Percentiles rank a stretch among this genome's conserved stretches.
Conservation (phyloP, 179 eudicot genomes). For the Beta macrorhiza region DNA sequence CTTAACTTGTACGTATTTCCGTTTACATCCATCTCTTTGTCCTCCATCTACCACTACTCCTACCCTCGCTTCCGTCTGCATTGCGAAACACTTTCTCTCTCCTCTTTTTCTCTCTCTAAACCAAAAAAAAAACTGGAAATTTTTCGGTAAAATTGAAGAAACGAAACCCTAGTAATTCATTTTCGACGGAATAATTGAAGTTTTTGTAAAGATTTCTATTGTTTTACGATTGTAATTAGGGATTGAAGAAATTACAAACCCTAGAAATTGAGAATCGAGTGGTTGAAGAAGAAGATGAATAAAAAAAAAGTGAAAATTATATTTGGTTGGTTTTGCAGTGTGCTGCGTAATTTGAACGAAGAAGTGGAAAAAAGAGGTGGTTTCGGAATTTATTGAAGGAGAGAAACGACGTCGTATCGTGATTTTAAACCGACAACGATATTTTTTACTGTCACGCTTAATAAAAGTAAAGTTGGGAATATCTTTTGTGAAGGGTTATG, state of each 20-base stretch:
- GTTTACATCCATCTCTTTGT: slow-evolving; percentile 44
- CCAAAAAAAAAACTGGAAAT: background rate
- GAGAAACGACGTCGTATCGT: slow-evolving; percentile 23
- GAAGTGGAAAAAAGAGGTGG: background rate
- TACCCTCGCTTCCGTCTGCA: slow-evolving; percentile 87
- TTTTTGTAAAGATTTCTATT: background rate
- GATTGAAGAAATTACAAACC: background rate
- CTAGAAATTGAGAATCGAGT: slow-evolving; percentile 5
- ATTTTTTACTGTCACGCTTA: background rate
- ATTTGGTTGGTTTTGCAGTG: background rate
- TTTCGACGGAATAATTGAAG: too few species aligned
- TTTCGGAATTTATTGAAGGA: background rate
- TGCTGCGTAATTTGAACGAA: slow-evolving; percentile 35
- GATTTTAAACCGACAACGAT: slow-evolving; percentile 18
- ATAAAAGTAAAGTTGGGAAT: background rate
- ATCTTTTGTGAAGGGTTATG: background rate
- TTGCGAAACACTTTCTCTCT: slow-evolving; percentile 22
- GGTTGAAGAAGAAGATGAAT: background rate
- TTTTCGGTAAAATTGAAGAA: background rate
- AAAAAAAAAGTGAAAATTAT: background rate
- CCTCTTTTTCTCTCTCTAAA: background rate
- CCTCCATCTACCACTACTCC: slow-evolving; percentile 69
- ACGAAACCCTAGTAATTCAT: slow-evolving; percentile 24
- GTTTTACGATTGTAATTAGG: background rate
- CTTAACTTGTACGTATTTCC: slow-evolving; percentile 44